Conservation (phyloP, 2,329 filamentous ascomycete genomes). For the Madurella mycetomatis region DNA sequence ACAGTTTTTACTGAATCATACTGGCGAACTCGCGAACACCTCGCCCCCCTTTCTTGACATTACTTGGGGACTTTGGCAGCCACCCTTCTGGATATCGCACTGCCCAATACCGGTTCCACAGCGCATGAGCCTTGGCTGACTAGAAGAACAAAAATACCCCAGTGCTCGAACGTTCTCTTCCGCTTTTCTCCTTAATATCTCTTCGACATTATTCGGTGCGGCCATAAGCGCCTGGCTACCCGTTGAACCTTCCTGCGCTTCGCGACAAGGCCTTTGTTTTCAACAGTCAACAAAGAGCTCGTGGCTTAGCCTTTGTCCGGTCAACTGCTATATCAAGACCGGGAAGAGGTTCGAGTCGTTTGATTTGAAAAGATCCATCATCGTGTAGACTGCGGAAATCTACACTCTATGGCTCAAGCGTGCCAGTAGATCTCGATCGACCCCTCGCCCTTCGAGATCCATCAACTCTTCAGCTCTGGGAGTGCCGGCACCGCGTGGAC, state of each 20-base stretch:
- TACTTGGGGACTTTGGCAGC: background rate
- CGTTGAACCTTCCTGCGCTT: background rate
- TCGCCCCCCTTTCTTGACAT: background rate
- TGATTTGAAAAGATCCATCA: background rate
- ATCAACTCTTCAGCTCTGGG: constrained; percentile 38
- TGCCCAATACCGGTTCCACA: background rate
- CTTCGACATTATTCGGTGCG: constrained; percentile 4
- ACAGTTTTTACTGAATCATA: background rate
- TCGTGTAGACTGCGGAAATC: constrained; percentile 12
- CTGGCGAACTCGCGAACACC: background rate
- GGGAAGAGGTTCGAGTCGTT: background rate
- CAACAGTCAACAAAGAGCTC: background rate
- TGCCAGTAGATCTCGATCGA: constrained; percentile 33
- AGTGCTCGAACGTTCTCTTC: constrained; percentile 25
- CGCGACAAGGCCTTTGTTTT: background rate
- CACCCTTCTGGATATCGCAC: background rate
- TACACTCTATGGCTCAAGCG: constrained; percentile 35
- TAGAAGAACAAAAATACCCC: background rate
- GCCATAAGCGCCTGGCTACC: background rate
- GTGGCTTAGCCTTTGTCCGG: constrained; percentile 1
- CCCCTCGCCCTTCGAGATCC: constrained; percentile 23
- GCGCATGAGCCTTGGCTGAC: background rate
- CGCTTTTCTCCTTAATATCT: constrained; percentile 14
- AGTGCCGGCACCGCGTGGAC: constrained; percentile 28
- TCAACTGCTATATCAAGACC: background rate